Evolutionary conservation across 2,329 filamentous ascomycete genomes (phyloP), one percentile per base, ranked within the genome.

Genomic region (Acrocalymma vagum): DNA sequence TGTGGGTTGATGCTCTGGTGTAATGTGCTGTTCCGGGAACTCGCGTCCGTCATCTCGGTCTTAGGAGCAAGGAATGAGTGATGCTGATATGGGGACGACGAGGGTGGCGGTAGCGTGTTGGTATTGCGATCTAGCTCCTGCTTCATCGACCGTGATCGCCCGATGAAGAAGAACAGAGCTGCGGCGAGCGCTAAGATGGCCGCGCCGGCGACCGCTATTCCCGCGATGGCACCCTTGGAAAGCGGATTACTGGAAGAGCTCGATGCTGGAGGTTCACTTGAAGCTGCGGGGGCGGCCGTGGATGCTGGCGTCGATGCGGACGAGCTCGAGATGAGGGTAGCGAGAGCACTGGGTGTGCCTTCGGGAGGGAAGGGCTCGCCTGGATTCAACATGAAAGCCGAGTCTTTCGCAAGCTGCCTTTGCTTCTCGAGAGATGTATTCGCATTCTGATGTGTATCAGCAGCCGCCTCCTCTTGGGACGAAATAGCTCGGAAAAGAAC

Each of bases 161-260:
- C 54, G 38, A 61, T 58, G 45, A 57, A 63, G 49, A 61, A 64
- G 51, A 63, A 54, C 5, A 63, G 47, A 0, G 58, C 38, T 6
- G 52, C 58, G 4, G 42, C 55, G 1, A 63, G 48, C 10, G 58
- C 25, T 2, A 63, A 10, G 6, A 56, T 47, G 15, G 39, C 30
- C 4, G 62, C 31, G 4, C 79, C 83, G 26, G 81, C 84, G 27
- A 84, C 74, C 72, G 79, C 86, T 65, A 88, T 74, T 1, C 72
- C 74, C 1, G 63, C 72, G 17, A 76, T 73, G 2, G 70, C 67
- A 16, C 71, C 72, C 6, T 51, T 45, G 11, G 63, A 59, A 6
- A 76, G 55, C 3, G 42, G 43, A 20, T 32, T 32, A 14, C 29
- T 33, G 5, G 17, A 24, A 17, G 38, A 15, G 17, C 3, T 26